phyloP scores from a whole-genome alignment of 768 basidiomycete genomes.

The Leccinum uliginosum region DNA sequence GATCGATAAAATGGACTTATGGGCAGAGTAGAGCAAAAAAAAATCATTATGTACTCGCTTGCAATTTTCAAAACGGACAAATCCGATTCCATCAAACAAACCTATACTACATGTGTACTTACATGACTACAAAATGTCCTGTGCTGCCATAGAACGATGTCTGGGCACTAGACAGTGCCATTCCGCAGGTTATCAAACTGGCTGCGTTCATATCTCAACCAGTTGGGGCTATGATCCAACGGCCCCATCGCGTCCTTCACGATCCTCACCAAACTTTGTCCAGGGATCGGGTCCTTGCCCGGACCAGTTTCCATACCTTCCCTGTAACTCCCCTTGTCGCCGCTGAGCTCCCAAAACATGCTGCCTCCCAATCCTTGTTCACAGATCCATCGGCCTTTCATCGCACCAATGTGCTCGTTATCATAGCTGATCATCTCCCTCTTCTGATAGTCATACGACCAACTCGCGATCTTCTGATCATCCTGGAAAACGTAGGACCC shows the following conservation, averaged over 20 bases:
- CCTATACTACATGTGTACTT: constrained; percentile 1
- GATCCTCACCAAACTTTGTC: constrained; percentile 64
- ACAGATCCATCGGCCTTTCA: constrained; percentile 81
- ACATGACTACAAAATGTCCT: not conserved
- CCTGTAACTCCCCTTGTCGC: constrained; percentile 68
- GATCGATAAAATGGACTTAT: not conserved
- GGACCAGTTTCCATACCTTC: constrained; percentile 71
- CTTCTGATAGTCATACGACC: constrained; percentile 71
- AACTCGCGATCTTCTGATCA: constrained; percentile 67
- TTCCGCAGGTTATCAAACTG: constrained; percentile 76
- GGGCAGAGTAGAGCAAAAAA: not conserved
- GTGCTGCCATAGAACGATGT: not conserved
- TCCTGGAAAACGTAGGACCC: constrained; percentile 66
- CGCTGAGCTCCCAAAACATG: constrained; percentile 94
- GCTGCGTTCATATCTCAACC: constrained; percentile 73
- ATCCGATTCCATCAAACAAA: not conserved
- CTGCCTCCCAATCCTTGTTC: constrained; percentile 77
- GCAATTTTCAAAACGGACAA: not conserved
- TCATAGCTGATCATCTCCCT: constrained; percentile 86
- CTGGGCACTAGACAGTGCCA: constrained; percentile 45
- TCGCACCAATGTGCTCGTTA: constrained; percentile 56
- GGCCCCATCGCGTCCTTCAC: constrained; percentile 78
- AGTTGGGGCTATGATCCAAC: constrained; percentile 71
- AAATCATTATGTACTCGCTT: not conserved
- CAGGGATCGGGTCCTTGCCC: constrained; percentile 71